Conservation (phyloP, 345 rosid genomes). For the Erodium maritimum region DNA sequence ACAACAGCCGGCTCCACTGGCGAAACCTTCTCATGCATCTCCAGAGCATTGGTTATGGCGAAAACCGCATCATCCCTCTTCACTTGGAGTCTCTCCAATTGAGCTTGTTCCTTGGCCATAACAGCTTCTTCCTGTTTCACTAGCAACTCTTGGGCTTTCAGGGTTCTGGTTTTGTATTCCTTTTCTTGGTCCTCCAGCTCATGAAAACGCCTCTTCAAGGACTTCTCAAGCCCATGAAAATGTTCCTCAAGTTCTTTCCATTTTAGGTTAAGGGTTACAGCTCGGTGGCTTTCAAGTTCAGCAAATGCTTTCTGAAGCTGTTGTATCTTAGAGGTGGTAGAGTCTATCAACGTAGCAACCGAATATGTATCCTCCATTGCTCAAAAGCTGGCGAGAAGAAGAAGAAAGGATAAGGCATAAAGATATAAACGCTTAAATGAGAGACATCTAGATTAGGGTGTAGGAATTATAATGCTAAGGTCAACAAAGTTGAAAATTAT, state of each 20-base stretch:
- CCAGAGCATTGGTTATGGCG: slow-evolving; percentile 48
- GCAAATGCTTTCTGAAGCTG: slow-evolving; percentile 99
- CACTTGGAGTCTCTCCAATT: slow-evolving; percentile 71
- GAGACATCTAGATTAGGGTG: no score
- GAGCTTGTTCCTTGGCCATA: slow-evolving; percentile 64
- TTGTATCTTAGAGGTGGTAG: slow-evolving; percentile 77
- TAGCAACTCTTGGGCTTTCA: slow-evolving; percentile 62
- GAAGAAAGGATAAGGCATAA: not conserved
- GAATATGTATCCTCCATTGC: slow-evolving; percentile 65
- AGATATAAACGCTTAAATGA: not conserved
- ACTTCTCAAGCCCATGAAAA: slow-evolving; percentile 94
- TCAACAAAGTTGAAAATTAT: not conserved
- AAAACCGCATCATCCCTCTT: slow-evolving; percentile 80
- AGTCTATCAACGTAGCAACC: slow-evolving; percentile 68
- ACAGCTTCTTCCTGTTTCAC: slow-evolving; percentile 77
- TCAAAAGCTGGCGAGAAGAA: slow-evolving; percentile 21
- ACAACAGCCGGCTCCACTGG: slow-evolving; percentile 27
- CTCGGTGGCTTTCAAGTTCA: slow-evolving; percentile 92
- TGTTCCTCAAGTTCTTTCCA: slow-evolving; percentile 98
- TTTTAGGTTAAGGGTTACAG: slow-evolving; percentile 74
- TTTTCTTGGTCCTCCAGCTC: slow-evolving; percentile 95
- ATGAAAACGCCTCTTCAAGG: slow-evolving; percentile 94
- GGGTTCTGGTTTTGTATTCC: slow-evolving; percentile 61
- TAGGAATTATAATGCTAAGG: not conserved
- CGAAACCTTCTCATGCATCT: slow-evolving; percentile 46